Base-by-base conservation (phyloP, 768 basidiomycete species). In the Mycena kentingensis region DNA sequence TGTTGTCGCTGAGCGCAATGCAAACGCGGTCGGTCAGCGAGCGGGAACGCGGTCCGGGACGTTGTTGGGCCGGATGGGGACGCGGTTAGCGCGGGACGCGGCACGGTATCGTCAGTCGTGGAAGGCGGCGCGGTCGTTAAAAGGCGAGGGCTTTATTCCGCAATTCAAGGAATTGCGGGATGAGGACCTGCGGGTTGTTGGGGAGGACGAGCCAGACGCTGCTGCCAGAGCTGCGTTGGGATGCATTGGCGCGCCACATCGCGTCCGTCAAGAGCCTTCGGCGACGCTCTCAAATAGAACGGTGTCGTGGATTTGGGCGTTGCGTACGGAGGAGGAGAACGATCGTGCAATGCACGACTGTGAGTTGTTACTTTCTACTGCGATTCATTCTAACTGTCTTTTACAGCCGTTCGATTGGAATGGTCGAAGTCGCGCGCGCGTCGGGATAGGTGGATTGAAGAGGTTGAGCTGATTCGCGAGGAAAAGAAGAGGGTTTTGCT, bases 361-460 rank as follows among this genome's bases (percentile, higher is more conserved):
- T 57, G 25, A 36, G 51, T 52, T 4, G 11, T n/a, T 22, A 6
- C 3, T 27, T 34, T 27, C 11, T 34, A 19, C n/a, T 26, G 15
- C 6, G 13, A 12, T 19, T 13, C n/a, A 6, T 18, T 22, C 5
- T 3, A 7, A n/a, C 13, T 18, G 38, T 11, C 6, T 15, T 38
- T n/a, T 6, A 38, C 31, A 58, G 57, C 47, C 6, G 57, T 58
- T 4, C 50, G 54, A 1, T 58, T 66, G 4, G 61, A 63, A 29
- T 66, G 62, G 62, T 53, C 60, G 25, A 66, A 60, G 47, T 47
- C 62, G 4, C 26, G 36, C n/a, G 62, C 58, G 3, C 51, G 55
- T 3, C 49, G 41, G 1, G 38, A 51, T 4, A 51, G 41, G 12
- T 66, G 64, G 64, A 21, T 24, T 2, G 65, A 67, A 18, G 64